Evolutionary conservation across 768 basidiomycete species (phyloP).

Genomic region (Tylopilus sp.): DNA sequence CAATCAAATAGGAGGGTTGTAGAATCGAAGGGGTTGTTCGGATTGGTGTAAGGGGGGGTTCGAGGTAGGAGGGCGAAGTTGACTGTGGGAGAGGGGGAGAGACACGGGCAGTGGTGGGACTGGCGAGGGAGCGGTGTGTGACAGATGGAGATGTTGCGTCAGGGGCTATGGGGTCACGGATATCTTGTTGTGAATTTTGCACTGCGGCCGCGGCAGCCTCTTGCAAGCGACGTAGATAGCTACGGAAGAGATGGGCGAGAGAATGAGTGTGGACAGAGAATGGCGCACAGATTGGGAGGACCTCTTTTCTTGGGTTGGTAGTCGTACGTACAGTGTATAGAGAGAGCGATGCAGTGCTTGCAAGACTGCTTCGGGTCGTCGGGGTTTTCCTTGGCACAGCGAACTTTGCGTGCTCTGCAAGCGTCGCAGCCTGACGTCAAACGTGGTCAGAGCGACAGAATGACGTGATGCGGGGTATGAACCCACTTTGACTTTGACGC

Average conservation of each 20-base stretch:
- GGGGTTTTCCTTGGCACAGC: constrained; percentile 76
- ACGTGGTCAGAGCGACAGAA: constrained; percentile 12
- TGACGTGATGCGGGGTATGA: constrained; percentile 23
- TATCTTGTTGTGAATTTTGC: constrained; percentile 29
- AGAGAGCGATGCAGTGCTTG: constrained; percentile 83
- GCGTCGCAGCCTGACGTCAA: constrained; percentile 71
- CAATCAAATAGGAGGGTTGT: constrained; percentile 71
- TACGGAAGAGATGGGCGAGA: constrained; percentile 24
- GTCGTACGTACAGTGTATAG: constrained; percentile 84
- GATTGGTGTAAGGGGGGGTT: constrained; percentile 43
- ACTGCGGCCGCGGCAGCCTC: constrained; percentile 59
- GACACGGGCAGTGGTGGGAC: constrained; percentile 45
- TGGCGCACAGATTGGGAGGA: constrained; percentile 80
- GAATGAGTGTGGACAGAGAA: background rate
- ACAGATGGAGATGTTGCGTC: constrained; percentile 49
- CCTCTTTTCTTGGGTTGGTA: constrained; percentile 94
- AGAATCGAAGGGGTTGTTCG: constrained; percentile 39
- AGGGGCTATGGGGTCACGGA: constrained; percentile 33
- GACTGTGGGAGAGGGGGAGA: constrained; percentile 38
- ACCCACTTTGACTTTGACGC: constrained; percentile 82
- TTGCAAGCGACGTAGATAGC: constrained; percentile 77
- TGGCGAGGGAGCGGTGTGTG: constrained; percentile 30
- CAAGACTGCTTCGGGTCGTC: constrained; percentile 76
- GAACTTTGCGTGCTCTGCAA: constrained; percentile 82
- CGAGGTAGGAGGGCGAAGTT: constrained; percentile 42